These are phyloP conservation scores for Globisporangium emineosum DNA, from an alignment of 352 stramenopile genomes.

Conservation along the genomic window DNA sequence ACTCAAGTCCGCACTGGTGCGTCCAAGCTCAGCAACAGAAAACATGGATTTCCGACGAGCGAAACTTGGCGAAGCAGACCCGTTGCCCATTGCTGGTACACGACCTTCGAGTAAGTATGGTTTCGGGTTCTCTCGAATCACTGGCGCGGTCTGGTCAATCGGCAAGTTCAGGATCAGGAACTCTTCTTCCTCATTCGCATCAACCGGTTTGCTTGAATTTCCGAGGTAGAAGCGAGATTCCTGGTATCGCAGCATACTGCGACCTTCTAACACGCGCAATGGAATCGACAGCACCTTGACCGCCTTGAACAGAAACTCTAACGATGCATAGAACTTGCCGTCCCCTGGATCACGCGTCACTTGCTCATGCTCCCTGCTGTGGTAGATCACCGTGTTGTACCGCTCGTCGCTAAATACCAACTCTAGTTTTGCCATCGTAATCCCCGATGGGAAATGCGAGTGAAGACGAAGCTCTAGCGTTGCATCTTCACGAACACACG, in stretches of 20 bases:
- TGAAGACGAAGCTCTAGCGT: slow-evolving; percentile 44
- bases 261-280: slow-evolving; percentile 52
- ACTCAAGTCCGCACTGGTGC: slow-evolving; percentile 29
- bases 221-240: slow-evolving; percentile 62
- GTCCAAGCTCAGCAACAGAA: slow-evolving; percentile 36
- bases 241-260: slow-evolving; percentile 53
- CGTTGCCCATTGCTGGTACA: slow-evolving; percentile 82
- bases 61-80: slow-evolving; percentile 80
- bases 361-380: slow-evolving; percentile 19
- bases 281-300: slow-evolving; percentile 39
- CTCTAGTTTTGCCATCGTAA: slow-evolving; percentile 64
- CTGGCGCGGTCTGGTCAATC: slow-evolving; percentile 35
- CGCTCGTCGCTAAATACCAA: slow-evolving; percentile 74
- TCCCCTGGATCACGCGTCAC: slow-evolving; percentile 22
- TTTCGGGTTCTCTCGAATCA: slow-evolving; percentile 32
- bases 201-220: slow-evolving; percentile 7
- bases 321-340: slow-evolving; percentile 37
- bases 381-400: slow-evolving; percentile 62
- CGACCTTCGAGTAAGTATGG: slow-evolving; percentile 56
- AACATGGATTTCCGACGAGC: slow-evolving; percentile 79
- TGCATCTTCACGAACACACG: slow-evolving; percentile 66
- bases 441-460: slow-evolving; percentile 50
- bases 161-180: slow-evolving; percentile 61
- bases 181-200: slow-evolving; percentile 26
- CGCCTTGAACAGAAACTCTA: slow-evolving; percentile 46